Percentiles rank a stretch among this genome's conserved stretches.
Conservation (phyloP, 306 rosid species). For the Hylodesmum podocarpum region DNA sequence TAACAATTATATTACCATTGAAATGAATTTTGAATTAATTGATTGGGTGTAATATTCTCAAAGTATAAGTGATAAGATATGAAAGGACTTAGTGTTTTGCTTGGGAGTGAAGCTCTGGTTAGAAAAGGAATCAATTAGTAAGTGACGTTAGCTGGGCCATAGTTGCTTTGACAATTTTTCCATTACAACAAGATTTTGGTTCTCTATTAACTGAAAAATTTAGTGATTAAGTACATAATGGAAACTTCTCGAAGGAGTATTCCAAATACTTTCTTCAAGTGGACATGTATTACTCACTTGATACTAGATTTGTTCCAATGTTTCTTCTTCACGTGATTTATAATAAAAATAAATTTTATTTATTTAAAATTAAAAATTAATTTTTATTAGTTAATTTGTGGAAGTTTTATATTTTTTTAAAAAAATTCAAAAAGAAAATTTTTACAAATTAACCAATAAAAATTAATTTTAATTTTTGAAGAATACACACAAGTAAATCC, state of each 20-base stretch:
- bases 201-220: background rate
- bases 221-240: background rate
- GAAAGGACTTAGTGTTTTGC: too few species aligned
- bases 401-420: too few species aligned
- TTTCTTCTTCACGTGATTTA: too few species aligned
- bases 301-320: too few species aligned
- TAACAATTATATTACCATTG: background rate
- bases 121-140: background rate
- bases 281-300: background rate
- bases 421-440: too few species aligned
- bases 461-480: too few species aligned
- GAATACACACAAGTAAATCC: too few species aligned
- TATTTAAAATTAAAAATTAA: too few species aligned
- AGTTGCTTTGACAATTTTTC: background rate
- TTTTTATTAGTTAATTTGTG: too few species aligned
- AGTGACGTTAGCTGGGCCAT: background rate
- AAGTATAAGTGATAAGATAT: background rate
- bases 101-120: background rate
- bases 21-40: background rate
- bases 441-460: too few species aligned
- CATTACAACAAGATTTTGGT: background rate
- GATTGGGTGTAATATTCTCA: background rate
- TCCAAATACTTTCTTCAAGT: background rate
- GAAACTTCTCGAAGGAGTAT: background rate
- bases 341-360: too few species aligned